A percentile compares a stretch with the other conserved stretches of the same genome.
Conservation (phyloP, 2,329 filamentous ascomycete species). For the Ceratocystis albifundus region DNA sequence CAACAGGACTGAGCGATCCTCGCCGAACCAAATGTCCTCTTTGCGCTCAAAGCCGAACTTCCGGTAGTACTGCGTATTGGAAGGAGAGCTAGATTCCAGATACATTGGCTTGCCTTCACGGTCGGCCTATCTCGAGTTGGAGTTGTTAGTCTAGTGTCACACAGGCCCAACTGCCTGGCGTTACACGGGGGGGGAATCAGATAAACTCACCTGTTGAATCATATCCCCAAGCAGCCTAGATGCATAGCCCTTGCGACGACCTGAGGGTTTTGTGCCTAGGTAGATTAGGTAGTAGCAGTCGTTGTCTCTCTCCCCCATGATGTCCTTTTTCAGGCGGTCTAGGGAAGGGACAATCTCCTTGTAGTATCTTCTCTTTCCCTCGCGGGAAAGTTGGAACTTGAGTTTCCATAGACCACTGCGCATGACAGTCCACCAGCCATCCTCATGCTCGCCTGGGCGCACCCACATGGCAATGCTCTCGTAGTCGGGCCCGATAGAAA, state of each 20-base stretch:
- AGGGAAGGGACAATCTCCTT: slow-evolving; percentile 64
- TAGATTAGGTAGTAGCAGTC: slow-evolving; percentile 75
- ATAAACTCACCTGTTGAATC: slow-evolving; percentile 43
- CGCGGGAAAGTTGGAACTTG: slow-evolving; percentile 58
- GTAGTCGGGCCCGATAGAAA: slow-evolving; percentile 62
- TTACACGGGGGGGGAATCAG: not conserved
- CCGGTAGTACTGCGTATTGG: slow-evolving; percentile 60
- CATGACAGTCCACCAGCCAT: slow-evolving; percentile 59
- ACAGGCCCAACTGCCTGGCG: not conserved
- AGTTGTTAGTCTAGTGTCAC: not conserved
- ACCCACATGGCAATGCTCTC: slow-evolving; percentile 73
- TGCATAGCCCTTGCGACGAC: slow-evolving; percentile 61
- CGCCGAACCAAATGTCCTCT: slow-evolving; percentile 50
- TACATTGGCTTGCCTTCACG: slow-evolving; percentile 57
- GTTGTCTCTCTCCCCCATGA: slow-evolving; percentile 55
- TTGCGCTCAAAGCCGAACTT: slow-evolving; percentile 61
- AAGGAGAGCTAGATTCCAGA: slow-evolving; percentile 61
- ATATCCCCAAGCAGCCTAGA: slow-evolving; percentile 60
- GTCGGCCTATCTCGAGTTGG: slow-evolving; percentile 46
- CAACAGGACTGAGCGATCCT: slow-evolving; percentile 48
- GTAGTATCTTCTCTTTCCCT: slow-evolving; percentile 65
- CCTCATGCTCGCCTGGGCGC: slow-evolving; percentile 61
- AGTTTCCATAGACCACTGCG: slow-evolving; percentile 69
- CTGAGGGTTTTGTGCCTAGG: slow-evolving; percentile 60
- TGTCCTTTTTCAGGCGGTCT: slow-evolving; percentile 56